A percentile compares a stretch with the other conserved stretches of the same genome.
These are phyloP conservation scores for Botrytis fabae DNA, from an alignment of 2,329 filamentous ascomycete species.

Conservation along the genomic window DNA sequence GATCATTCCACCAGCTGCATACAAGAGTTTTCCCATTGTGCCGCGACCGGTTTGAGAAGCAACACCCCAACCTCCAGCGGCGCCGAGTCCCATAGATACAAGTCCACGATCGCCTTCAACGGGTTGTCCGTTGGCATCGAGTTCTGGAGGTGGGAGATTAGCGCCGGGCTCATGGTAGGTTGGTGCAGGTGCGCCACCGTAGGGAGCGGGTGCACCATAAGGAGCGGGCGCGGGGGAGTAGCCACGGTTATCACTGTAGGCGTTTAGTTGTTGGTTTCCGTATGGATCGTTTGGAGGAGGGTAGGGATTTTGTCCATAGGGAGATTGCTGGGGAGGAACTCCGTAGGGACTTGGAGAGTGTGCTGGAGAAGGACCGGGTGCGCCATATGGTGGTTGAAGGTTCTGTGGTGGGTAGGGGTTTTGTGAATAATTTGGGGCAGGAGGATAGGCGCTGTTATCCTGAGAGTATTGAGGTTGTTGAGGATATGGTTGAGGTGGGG, in stretches of 20 bases:
- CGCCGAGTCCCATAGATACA: conserved; percentile 19
- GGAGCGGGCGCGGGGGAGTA: neutral
- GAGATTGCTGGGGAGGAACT: neutral
- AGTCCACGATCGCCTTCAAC: conserved; percentile 18
- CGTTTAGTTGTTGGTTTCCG: conserved; percentile 8
- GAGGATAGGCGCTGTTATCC: conserved; percentile 13
- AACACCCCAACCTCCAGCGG: conserved; percentile 8
- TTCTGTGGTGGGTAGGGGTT: conserved; percentile 1
- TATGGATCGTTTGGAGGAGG: conserved; percentile 7
- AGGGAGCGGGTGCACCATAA: conserved; percentile 2
- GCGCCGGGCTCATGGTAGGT: conserved; percentile 19
- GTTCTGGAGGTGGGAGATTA: neutral
- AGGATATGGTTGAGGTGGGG: conserved; percentile 14
- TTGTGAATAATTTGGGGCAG: neutral
- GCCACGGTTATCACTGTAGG: neutral
- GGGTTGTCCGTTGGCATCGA: conserved; percentile 13
- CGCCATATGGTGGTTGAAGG: conserved; percentile 12
- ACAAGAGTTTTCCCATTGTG: conserved; percentile 6
- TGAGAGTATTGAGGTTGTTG: conserved; percentile 12
- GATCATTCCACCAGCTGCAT: conserved; percentile 4
- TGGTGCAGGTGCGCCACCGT: conserved; percentile 1
- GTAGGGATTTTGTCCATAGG: conserved; percentile 2
- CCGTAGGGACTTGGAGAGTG: conserved; percentile 1
- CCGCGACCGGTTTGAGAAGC: conserved; percentile 6
- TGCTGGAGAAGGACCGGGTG: conserved; percentile 11